Base-by-base conservation (phyloP, 176 grass and related monocot species). In the Phoenix roebelenii region DNA sequence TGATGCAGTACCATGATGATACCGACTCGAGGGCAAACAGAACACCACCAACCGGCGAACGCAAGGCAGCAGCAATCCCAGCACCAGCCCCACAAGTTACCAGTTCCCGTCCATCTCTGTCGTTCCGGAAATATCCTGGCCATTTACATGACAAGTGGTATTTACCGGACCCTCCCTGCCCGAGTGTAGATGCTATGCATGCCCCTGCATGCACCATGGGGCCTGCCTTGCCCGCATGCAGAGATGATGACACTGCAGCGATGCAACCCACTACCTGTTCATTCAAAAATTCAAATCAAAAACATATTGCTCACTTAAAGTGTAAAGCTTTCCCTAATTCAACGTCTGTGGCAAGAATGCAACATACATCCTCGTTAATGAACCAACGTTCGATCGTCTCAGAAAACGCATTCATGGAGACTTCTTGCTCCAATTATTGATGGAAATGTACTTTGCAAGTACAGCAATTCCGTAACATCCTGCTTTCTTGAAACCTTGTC, bases 91-190 rank as follows among this genome's bases (percentile, higher is more conserved):
- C 93, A 65, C 87, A 91, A 54, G 93, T 98, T 55, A 98, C 66
- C 50, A 98, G 84, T 70, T 98, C 93, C 61, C 93, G 75, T 24
- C 93, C 72, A 54, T 92, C 93, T 69, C 79, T 85, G 68, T 92
- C 93, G 54, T 98, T 98, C 79, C 92, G 85, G 68, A 91, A 88
- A 76, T 85, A 82, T 59, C 84, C 80, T 69, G 92, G 74, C 93
- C 93, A 98, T 73, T 61, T 78, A 65, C 74, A 82, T 61, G 86
- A 88, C 50, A 90, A 57, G n/a, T 30, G 66, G 67, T 98, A 87
- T 68, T 85, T 85, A 16, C 70, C 73, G 39, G 90, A 90, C 52
- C 93, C 84, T 6, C 86, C 92, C 82, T 90, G 92, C 14, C 80
- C 86, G 26, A 97, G 76, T 66, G 92, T 77, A 48, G 87, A 91